Percentiles rank a stretch among this genome's conserved stretches.
Evolutionary conservation across 2,329 filamentous ascomycete species (phyloP).

Genomic region (Ophiognomonia clavigignenti-juglandacearum): DNA sequence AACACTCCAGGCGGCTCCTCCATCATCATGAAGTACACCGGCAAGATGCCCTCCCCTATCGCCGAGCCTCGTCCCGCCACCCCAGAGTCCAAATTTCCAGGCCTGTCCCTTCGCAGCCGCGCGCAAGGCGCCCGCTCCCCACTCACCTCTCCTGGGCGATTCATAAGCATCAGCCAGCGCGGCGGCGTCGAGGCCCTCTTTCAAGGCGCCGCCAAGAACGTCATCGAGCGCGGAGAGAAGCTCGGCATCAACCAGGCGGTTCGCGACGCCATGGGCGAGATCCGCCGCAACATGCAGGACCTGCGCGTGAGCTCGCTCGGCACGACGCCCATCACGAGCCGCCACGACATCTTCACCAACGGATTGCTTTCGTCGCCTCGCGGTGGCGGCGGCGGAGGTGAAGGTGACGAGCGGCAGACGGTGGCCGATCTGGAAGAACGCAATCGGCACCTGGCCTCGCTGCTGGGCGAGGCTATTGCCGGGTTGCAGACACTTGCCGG

Average conservation of each 20-base stretch:
- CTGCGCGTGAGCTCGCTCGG: conserved; percentile 31
- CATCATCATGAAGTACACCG: conserved; percentile 68
- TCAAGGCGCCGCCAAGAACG: conserved; percentile 70
- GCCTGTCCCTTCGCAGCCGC: conserved; percentile 35
- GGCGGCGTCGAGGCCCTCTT: conserved; percentile 65
- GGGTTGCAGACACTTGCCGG: conserved; percentile 58
- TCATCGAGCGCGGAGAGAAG: conserved; percentile 68
- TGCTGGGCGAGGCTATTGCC: conserved; percentile 63
- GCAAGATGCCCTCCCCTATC: conserved; percentile 37
- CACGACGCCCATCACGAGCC: conserved; percentile 27
- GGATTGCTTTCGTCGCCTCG: conserved; percentile 20
- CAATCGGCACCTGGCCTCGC: conserved; percentile 60
- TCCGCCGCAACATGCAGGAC: conserved; percentile 68
- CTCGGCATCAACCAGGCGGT: conserved; percentile 77
- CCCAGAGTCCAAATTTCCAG: conserved; percentile 26
- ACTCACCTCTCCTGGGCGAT: conserved; percentile 40
- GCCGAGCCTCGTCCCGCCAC: conserved; percentile 26
- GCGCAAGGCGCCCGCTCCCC: conserved; percentile 37
- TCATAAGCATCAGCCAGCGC: conserved; percentile 50
- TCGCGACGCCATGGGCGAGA: conserved; percentile 75
- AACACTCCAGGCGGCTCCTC: conserved; percentile 55
- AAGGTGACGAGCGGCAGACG: conserved; percentile 21
- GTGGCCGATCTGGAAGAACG: conserved; percentile 55
- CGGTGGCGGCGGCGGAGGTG: conserved; percentile 17
- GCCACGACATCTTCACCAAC: conserved; percentile 12